Percentiles rank a stretch among this genome's conserved stretches.
These are phyloP conservation scores for Fusarium nodosum DNA, from an alignment of 2,329 filamentous ascomycete species.

Conservation along the genomic window DNA sequence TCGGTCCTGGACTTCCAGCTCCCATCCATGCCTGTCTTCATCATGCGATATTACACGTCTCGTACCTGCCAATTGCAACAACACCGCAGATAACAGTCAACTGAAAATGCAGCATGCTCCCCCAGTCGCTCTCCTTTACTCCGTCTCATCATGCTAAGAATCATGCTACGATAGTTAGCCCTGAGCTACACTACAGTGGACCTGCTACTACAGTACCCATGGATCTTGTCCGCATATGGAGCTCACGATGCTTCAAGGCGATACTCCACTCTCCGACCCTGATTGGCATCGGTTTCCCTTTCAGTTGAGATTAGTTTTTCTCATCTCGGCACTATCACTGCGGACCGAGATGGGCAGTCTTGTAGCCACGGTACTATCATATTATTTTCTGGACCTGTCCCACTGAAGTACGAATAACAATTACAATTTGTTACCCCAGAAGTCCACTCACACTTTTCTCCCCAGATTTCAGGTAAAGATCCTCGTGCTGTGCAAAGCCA, in stretches of 20 bases:
- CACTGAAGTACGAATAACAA: conserved; percentile 21
- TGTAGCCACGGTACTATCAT: conserved; percentile 20
- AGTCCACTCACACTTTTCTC: conserved; percentile 48
- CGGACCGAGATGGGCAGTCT: conserved; percentile 11
- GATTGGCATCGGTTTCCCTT: conserved; percentile 27
- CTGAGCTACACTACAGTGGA: conserved; percentile 40
- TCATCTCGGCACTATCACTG: conserved; percentile 32
- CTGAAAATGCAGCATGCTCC: conserved; percentile 23
- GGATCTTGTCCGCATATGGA: conserved; percentile 37
- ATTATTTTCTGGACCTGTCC: conserved; percentile 29
- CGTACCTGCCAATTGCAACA: conserved; percentile 30
- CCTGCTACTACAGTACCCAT: conserved; percentile 22
- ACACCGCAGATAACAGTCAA: conserved; percentile 28
- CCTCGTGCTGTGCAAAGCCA: conserved; percentile 24
- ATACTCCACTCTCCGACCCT: conserved; percentile 28
- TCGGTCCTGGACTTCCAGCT: conserved; percentile 31
- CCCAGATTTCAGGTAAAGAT: conserved; percentile 37
- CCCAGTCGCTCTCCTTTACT: conserved; percentile 42
- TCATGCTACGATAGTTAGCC: conserved; percentile 40
- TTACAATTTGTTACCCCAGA: conserved; percentile 42
- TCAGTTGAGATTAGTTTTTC: conserved; percentile 37
- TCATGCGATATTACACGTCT: conserved; percentile 39
- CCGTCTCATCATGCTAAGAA: conserved; percentile 36
- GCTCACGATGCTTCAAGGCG: conserved; percentile 47
- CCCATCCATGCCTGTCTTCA: conserved; percentile 17